phyloP scores from a whole-genome alignment of 768 basidiomycete species.

The Cystofilobasidium capitatum region DNA sequence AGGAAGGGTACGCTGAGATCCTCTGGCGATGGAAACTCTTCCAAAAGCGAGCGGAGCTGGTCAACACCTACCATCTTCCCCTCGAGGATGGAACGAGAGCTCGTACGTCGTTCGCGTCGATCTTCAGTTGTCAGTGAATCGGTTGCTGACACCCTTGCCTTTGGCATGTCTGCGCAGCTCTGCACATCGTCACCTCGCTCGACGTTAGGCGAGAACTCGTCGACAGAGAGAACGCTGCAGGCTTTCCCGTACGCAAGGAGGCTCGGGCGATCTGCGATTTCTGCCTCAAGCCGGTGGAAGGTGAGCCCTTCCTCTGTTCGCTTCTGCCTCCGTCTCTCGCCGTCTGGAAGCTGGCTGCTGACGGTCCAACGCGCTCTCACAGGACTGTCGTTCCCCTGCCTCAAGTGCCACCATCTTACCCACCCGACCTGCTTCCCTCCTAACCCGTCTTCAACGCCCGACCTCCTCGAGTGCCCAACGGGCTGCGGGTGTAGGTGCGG shows the following conservation, averaged over 20 bases:
- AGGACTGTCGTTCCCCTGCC: background rate
- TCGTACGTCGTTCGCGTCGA: background rate
- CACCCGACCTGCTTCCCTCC: background rate
- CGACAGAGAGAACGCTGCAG: background rate
- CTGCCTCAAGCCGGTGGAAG: background rate
- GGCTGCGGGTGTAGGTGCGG: slow-evolving; percentile 14
- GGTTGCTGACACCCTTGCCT: background rate
- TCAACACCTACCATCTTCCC: slow-evolving; percentile 45
- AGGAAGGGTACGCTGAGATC: slow-evolving; percentile 64
- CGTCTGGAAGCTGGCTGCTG: too few relatives aligned
- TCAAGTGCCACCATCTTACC: slow-evolving; percentile 8
- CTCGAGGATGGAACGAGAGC: slow-evolving; percentile 1
- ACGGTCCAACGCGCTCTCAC: background rate
- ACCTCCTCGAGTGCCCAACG: slow-evolving; percentile 3
- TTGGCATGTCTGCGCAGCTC: background rate
- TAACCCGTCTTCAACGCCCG: background rate
- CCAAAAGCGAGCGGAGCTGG: slow-evolving; percentile 60
- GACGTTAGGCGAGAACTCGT: background rate
- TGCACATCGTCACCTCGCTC: background rate
- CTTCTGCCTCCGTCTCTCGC: too few relatives aligned
- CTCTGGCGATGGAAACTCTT: slow-evolving; percentile 63
- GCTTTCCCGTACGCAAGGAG: slow-evolving; percentile 4
- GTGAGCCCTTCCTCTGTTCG: background rate
- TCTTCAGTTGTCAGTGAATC: background rate
- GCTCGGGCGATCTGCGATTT: background rate